A percentile compares a stretch with the other conserved stretches of the same genome.
These are phyloP conservation scores for Neonectria faginata DNA, from an alignment of 2,329 filamentous ascomycete species.

Conservation along the genomic window DNA sequence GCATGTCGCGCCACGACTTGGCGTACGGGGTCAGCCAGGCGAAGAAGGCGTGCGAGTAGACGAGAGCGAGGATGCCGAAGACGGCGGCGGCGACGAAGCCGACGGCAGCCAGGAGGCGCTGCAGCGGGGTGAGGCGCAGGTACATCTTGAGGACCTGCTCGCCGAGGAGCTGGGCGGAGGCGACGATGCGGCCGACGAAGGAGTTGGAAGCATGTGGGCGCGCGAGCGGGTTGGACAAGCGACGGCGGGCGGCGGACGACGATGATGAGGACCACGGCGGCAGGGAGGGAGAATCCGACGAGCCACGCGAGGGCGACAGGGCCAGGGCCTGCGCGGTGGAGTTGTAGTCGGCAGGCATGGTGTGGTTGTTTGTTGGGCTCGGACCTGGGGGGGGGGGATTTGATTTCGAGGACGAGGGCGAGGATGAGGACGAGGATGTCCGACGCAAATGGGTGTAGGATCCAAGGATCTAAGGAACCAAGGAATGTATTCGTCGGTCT, in stretches of 20 bases:
- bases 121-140: slow-evolving; percentile 67
- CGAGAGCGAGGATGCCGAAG: slow-evolving; percentile 74
- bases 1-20: slow-evolving; percentile 79
- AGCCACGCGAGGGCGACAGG: slow-evolving; percentile 52
- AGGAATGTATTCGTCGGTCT: not conserved
- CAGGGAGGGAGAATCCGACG: slow-evolving; percentile 48
- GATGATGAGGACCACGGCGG: slow-evolving; percentile 41
- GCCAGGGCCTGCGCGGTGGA: slow-evolving; percentile 63
- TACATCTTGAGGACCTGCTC: slow-evolving; percentile 62
- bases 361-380: slow-evolving; percentile 48
- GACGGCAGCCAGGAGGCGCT: slow-evolving; percentile 69
- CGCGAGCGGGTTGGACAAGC: slow-evolving; percentile 58
- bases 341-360: slow-evolving; percentile 65
- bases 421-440: not conserved
- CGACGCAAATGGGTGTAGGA: not conserved
- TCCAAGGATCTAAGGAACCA: not conserved
- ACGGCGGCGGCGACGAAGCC: slow-evolving; percentile 64
- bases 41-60: slow-evolving; percentile 87
- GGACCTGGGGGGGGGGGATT: too few species aligned
- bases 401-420: too few species aligned
- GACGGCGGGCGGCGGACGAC: slow-evolving; percentile 44
- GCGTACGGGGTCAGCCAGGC: slow-evolving; percentile 78
- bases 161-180: slow-evolving; percentile 57
- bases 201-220: slow-evolving; percentile 45
- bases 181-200: slow-evolving; percentile 49